A percentile compares a stretch with the other conserved stretches of the same genome.
These are phyloP conservation scores for Dentipellis sp. DNA, from an alignment of 768 basidiomycete species.

Conservation along the genomic window DNA sequence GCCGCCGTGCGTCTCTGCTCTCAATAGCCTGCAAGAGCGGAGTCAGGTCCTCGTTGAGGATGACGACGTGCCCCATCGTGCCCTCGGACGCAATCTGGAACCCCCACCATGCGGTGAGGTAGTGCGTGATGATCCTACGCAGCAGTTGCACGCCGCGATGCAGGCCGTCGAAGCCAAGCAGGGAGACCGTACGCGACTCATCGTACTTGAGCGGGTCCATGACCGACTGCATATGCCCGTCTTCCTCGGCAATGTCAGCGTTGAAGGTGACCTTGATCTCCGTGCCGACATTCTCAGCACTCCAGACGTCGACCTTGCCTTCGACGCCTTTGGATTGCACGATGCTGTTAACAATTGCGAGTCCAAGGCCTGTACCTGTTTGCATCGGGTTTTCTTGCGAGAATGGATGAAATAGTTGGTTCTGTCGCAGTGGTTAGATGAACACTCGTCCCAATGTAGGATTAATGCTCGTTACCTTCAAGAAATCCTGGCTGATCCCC, in stretches of 20 bases:
- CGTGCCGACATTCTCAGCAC: constrained; percentile 82
- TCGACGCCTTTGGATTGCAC: constrained; percentile 76
- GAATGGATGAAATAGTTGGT: constrained; percentile 94
- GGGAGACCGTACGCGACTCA: constrained; percentile 35
- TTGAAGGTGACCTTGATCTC: constrained; percentile 84
- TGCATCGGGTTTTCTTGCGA: constrained; percentile 94
- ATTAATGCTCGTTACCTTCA: constrained; percentile 49
- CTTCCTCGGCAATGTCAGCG: constrained; percentile 50
- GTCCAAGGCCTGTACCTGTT: constrained; percentile 86
- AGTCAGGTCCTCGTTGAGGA: constrained; percentile 71
- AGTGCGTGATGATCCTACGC: constrained; percentile 49
- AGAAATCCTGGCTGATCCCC: constrained; percentile 89
- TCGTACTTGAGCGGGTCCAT: constrained; percentile 19
- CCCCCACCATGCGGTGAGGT: constrained; percentile 72
- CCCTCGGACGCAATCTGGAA: constrained; percentile 38
- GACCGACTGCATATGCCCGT: constrained; percentile 13
- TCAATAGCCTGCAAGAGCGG: constrained; percentile 49
- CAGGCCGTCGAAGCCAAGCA: constrained; percentile 61
- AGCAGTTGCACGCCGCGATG: constrained; percentile 64
- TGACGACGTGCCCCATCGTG: constrained; percentile 59
- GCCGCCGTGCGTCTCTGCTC: constrained; percentile 44
- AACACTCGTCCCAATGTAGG: neutral
- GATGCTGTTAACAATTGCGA: constrained; percentile 93
- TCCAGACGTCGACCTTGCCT: constrained; percentile 92
- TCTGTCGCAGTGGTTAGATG: constrained; percentile 31